Evolutionary conservation across 2,329 filamentous ascomycete genomes (phyloP), one percentile per base, ranked within the genome.

Genomic region (Ceratocystis papillata): DNA sequence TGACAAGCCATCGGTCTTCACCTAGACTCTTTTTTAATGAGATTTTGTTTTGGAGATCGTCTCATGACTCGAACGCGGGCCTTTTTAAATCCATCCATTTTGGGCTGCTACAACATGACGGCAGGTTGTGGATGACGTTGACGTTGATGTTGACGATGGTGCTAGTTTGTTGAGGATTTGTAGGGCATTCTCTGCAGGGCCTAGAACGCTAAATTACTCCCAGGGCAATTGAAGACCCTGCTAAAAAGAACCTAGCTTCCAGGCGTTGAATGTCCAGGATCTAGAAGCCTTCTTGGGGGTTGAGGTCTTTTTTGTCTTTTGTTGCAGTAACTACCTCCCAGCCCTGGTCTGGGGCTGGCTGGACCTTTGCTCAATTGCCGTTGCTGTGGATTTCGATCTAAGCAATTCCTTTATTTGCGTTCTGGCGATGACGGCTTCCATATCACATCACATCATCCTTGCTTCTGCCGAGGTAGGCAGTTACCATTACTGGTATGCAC

Each of bases 401-500:
- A 8, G 55, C 55, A 59, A 37, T 30, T 59, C 28, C 22, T 57
- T 15, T 57, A 30, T 30, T 33, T 57, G 48, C 6, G n/a, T 15
- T 15, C 37, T 41, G 10, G 37, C 37, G 37, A 41, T 41, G 37
- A 41, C 37, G 37, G 37, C 3, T 20, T 22, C 48, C 20, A 12
- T 3, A 28, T 15, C 48, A 37, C 55, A 57, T 50, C 44, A 45
- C 45, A 55, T 28, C 10, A 67, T 67, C 62, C 62, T 50, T 67
- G 65, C 46, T 17, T 22, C 45, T 46, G 53, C 65, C 37, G 62
- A 64, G 65, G 50, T 20, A 67, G 41, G 65, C 15, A 55, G 7
- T 20, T 55, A 20, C 59, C 55, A 55, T 30, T 12, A 1, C 50
- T 55, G 15, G 7, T 8, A 4, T n/a, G 15, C 12, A 59, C 17